phyloP scores from a whole-genome alignment of 2,329 filamentous ascomycete genomes.

The Chrysosporium queenslandicum region DNA sequence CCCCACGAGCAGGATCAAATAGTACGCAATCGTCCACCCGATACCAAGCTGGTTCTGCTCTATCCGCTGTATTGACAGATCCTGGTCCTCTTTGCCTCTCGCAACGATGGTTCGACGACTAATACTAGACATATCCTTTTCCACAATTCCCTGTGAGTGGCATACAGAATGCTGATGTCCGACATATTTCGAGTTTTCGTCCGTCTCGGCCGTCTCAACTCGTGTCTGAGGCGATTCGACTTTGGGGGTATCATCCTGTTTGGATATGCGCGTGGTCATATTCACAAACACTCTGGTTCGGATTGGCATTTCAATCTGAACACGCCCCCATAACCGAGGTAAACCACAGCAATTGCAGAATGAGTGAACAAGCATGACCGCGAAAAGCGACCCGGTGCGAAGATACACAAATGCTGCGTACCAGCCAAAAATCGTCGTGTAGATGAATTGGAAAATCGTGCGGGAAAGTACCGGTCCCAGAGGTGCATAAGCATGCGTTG shows the following conservation, averaged over 20 bases:
- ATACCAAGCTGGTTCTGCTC: conserved; percentile 31
- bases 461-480: conserved; percentile 54
- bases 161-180: too few relatives aligned
- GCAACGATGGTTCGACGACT: conserved; percentile 27
- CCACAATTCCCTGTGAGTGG: too few relatives aligned
- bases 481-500: conserved; percentile 64
- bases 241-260: too few relatives aligned
- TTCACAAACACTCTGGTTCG: too few relatives aligned
- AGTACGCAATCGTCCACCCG: conserved; percentile 69
- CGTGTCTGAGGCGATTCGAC: too few relatives aligned
- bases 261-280: too few relatives aligned
- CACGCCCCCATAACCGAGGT: conserved; percentile 71
- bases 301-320: conserved; percentile 48
- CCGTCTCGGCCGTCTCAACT: too few relatives aligned
- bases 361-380: conserved; percentile 65
- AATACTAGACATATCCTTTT: too few relatives aligned
- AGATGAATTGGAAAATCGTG: conserved; percentile 73
- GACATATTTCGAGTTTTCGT: too few relatives aligned
- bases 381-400: conserved; percentile 69
- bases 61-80: conserved; percentile 20
- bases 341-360: conserved; percentile 93
- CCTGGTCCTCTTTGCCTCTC: conserved; percentile 35
- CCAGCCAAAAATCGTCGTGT: conserved; percentile 87
- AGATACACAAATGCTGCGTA: conserved; percentile 85
- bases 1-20: conserved; percentile 62